Evolutionary conservation across 352 stramenopile species (phyloP).

Genomic region (Globisporangium megalacanthum): DNA sequence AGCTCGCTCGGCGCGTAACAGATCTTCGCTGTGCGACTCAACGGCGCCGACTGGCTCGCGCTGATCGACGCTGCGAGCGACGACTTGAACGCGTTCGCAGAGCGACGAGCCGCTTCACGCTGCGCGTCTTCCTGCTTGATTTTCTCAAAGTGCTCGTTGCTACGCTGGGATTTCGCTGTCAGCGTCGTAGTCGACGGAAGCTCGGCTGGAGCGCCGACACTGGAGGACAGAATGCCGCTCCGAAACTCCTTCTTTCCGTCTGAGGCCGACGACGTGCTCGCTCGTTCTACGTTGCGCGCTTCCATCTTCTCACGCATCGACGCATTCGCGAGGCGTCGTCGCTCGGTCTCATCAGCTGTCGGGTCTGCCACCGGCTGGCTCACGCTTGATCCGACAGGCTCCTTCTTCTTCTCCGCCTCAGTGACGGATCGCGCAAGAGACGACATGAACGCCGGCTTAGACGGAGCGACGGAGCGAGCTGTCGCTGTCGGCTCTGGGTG

Average conservation of each 20-base stretch:
- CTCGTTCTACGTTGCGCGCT: constrained; percentile 30
- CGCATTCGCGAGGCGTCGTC: constrained; percentile 24
- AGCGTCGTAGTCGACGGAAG: constrained; percentile 21
- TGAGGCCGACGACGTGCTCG: neutral
- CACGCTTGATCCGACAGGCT: constrained; percentile 7
- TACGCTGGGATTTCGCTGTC: constrained; percentile 44
- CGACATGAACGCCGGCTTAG: constrained; percentile 4
- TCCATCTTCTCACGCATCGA: constrained; percentile 37
- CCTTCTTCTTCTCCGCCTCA: constrained; percentile 7
- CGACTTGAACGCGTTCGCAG: constrained; percentile 39
- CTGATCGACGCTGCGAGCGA: constrained; percentile 38
- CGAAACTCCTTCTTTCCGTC: constrained; percentile 6
- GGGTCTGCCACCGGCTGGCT: constrained; percentile 2
- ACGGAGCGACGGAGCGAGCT: neutral
- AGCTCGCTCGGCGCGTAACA: constrained; percentile 51
- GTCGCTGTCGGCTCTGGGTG: constrained; percentile 4
- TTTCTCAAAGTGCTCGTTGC: constrained; percentile 47
- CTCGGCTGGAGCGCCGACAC: constrained; percentile 1
- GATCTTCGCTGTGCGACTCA: constrained; percentile 34
- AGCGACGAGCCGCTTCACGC: constrained; percentile 29
- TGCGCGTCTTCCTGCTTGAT: constrained; percentile 49
- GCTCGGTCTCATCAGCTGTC: constrained; percentile 25
- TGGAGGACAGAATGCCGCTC: neutral
- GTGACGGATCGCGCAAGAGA: neutral
- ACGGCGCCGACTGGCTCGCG: constrained; percentile 7